A percentile compares a stretch with the other conserved stretches of the same genome.
Conservation (phyloP, 768 basidiomycete species). For the Leucogyrophana mollusca region DNA sequence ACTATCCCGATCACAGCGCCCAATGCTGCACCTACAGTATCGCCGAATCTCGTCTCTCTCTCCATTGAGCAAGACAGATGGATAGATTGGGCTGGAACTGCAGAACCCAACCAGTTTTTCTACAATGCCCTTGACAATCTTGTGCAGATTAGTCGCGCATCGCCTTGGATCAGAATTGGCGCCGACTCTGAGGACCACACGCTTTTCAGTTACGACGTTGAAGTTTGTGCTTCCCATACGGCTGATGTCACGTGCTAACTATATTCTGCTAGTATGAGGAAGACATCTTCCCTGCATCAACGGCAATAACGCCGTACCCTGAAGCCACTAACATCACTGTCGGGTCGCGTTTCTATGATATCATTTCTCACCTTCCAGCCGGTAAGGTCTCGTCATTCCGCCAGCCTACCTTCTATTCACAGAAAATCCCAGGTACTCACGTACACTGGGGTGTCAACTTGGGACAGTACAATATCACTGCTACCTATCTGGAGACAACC, state of each 20-base stretch:
- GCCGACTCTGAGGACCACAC: conserved; percentile 61
- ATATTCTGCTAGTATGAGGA: conserved; percentile 39
- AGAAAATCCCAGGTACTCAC: conserved; percentile 44
- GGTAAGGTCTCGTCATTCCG: conserved; percentile 30
- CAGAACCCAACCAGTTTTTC: conserved; percentile 54
- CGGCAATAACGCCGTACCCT: conserved; percentile 56
- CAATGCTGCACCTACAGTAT: conserved; percentile 32
- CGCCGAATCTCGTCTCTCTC: conserved; percentile 54
- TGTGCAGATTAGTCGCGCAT: conserved; percentile 46
- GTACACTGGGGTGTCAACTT: conserved; percentile 71
- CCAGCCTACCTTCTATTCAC: neutral
- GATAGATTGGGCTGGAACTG: conserved; percentile 63
- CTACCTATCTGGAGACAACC: conserved; percentile 44
- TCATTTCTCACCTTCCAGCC: conserved; percentile 49
- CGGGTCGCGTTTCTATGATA: conserved; percentile 54
- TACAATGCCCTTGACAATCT: conserved; percentile 60
- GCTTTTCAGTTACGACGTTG: conserved; percentile 45
- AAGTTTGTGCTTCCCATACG: conserved; percentile 29
- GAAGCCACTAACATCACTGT: conserved; percentile 63
- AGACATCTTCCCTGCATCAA: conserved; percentile 47
- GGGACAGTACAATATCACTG: conserved; percentile 51
- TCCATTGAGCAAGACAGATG: conserved; percentile 73
- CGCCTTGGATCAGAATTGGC: conserved; percentile 59
- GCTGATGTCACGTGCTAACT: neutral
- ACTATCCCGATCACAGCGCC: conserved; percentile 40